Conservation (phyloP, 805 yeast genomes). For the Brettanomyces anomalus region DNA sequence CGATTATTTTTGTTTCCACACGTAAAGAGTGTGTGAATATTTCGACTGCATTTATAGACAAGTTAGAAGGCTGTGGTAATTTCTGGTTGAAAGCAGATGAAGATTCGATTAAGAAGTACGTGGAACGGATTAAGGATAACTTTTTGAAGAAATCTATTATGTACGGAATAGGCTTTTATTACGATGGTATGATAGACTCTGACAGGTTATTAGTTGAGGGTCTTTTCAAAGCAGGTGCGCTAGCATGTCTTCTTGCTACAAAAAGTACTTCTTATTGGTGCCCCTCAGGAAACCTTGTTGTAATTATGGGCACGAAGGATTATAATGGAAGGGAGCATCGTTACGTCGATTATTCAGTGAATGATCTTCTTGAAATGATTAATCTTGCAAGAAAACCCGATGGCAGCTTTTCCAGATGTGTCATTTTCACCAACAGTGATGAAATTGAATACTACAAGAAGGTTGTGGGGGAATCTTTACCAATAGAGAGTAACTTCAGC, state of each 20-base stretch:
- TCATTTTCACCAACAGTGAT: constrained; percentile 48
- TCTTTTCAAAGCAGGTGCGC: constrained; percentile 39
- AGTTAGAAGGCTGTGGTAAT: constrained; percentile 24
- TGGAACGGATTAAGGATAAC: constrained; percentile 38
- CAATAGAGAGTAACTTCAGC: constrained; percentile 72
- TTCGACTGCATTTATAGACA: constrained; percentile 34
- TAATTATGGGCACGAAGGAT: constrained; percentile 62
- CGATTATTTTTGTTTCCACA: constrained; percentile 50
- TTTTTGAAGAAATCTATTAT: constrained; percentile 33
- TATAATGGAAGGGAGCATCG: constrained; percentile 71
- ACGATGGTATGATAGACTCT: constrained; percentile 43
- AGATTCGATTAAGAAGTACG: constrained; percentile 30
- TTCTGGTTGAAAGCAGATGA: constrained; percentile 32
- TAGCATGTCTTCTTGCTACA: constrained; percentile 53
- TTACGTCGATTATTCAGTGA: constrained; percentile 57
- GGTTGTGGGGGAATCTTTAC: constrained; percentile 66
- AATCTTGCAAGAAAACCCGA: constrained; percentile 28
- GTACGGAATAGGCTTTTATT: constrained; percentile 58
- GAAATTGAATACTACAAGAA: constrained; percentile 57
- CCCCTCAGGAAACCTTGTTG: constrained; percentile 47
- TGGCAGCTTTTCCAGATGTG: constrained; percentile 30
- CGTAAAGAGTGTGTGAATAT: constrained; percentile 46
- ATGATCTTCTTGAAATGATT: constrained; percentile 58
- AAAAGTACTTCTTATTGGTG: constrained; percentile 42
- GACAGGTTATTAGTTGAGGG: constrained; percentile 52